A percentile compares a stretch with the other conserved stretches of the same genome.
Conservation (phyloP, 2,329 filamentous ascomycete genomes). For the Aspergillus nomiae region DNA sequence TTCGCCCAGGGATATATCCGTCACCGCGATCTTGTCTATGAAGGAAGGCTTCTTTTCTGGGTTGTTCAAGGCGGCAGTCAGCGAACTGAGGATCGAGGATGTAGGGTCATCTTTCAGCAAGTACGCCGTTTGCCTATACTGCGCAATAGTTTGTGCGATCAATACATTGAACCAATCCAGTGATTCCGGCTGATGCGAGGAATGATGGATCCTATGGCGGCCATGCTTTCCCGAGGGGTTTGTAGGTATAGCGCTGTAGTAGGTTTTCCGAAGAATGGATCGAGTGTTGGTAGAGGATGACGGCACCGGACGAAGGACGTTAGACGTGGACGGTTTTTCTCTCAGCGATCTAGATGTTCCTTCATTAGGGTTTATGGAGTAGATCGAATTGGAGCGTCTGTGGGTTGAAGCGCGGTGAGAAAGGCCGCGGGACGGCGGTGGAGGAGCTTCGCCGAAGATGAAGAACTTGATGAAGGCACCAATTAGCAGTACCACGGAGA, state of each 20-base stretch:
- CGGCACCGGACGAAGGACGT: slow-evolving; percentile 71
- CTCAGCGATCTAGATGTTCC: slow-evolving; percentile 48
- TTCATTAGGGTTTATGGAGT: slow-evolving; percentile 39
- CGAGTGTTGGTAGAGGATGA: slow-evolving; percentile 80
- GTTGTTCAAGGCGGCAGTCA: slow-evolving; percentile 87
- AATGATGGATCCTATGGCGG: slow-evolving; percentile 46
- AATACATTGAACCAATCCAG: slow-evolving; percentile 99
- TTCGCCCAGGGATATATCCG: slow-evolving; percentile 89
- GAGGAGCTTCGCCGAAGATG: slow-evolving; percentile 94
- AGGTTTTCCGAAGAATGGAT: slow-evolving; percentile 87
- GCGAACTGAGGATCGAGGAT: slow-evolving; percentile 71
- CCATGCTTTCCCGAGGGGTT: slow-evolving; percentile 44
- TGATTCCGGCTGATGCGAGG: slow-evolving; percentile 93
- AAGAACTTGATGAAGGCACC: slow-evolving; percentile 99
- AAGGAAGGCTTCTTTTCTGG: slow-evolving; percentile 84
- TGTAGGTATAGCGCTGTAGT: slow-evolving; percentile 70
- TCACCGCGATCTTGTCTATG: slow-evolving; percentile 89
- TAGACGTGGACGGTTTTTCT: slow-evolving; percentile 60
- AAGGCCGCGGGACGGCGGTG: slow-evolving; percentile 76
- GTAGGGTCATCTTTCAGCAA: slow-evolving; percentile 68
- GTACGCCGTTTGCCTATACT: slow-evolving; percentile 89
- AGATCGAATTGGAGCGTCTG: slow-evolving; percentile 69
- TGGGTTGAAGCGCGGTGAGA: slow-evolving; percentile 76
- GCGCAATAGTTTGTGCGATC: slow-evolving; percentile 93
- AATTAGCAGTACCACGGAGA: slow-evolving; percentile 87